Conservation (phyloP, 1,284 basidiomycete genomes). For the Trichosporon sp. region DNA sequence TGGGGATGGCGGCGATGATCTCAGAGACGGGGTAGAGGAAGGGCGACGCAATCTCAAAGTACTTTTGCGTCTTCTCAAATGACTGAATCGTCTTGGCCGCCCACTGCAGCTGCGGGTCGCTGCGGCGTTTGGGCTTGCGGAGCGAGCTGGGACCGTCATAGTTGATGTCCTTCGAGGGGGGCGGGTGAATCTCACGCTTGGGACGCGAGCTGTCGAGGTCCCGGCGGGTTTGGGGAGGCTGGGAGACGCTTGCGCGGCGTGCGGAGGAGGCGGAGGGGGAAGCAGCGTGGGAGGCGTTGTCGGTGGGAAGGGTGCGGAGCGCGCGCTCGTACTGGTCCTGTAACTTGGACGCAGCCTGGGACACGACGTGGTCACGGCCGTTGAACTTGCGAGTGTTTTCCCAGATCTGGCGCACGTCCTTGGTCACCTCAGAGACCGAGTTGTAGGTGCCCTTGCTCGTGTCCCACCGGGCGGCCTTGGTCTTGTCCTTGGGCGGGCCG, state of each 20-base stretch:
- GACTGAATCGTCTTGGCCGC: conserved; percentile 66
- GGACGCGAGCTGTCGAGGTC: conserved; percentile 65
- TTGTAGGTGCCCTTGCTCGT: conserved; percentile 64
- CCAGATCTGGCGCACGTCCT: conserved; percentile 81
- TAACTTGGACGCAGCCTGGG: conserved; percentile 71
- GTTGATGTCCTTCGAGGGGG: conserved; percentile 82
- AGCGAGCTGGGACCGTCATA: conserved; percentile 60
- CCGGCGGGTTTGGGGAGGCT: conserved; percentile 45
- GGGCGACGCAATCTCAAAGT: conserved; percentile 67
- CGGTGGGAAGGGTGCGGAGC: conserved; percentile 67
- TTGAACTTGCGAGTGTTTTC: conserved; percentile 89
- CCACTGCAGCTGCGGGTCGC: conserved; percentile 81
- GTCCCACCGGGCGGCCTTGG: conserved; percentile 56
- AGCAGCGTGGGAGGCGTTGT: conserved; percentile 45
- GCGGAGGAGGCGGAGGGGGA: conserved; percentile 21
- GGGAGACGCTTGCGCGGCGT: conserved; percentile 41
- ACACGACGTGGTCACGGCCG: conserved; percentile 78
- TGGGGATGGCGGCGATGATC: conserved; percentile 64
- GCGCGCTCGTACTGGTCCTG: conserved; percentile 84
- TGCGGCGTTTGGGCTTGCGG: conserved; percentile 56
- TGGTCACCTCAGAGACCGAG: conserved; percentile 69
- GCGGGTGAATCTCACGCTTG: conserved; percentile 94
- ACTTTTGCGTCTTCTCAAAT: conserved; percentile 69
- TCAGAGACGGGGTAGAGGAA: conserved; percentile 91
- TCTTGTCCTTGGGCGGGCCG: conserved; percentile 48